Evolutionary conservation across 2,329 filamentous ascomycete species (phyloP).

Genomic region (Volutella citrinella): DNA sequence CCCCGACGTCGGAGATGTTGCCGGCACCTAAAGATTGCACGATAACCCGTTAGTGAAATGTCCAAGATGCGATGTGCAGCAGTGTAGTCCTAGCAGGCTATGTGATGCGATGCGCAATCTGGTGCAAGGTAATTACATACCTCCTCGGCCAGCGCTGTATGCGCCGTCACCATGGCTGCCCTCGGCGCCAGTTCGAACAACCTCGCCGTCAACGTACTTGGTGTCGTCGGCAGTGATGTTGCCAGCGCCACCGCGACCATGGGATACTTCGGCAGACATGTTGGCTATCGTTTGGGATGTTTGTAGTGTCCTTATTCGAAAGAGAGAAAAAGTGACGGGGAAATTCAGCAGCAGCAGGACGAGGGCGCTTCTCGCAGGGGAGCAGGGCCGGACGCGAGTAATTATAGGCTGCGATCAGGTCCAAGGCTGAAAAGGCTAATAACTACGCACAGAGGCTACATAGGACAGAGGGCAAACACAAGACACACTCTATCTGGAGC

Average conservation of each 20-base stretch:
- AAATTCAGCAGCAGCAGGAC: conserved; percentile 13
- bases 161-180: conserved; percentile 58
- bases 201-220: conserved; percentile 59
- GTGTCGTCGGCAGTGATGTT: conserved; percentile 59
- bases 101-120: background rate
- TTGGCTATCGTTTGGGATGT: conserved; percentile 9
- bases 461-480: too few species aligned
- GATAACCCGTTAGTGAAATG: too few species aligned
- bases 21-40: conserved; percentile 44
- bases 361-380: too few species aligned
- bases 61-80: too few species aligned
- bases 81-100: background rate
- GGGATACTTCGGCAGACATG: conserved; percentile 50
- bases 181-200: conserved; percentile 52
- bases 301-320: background rate
- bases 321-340: conserved; percentile 4
- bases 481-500: too few species aligned
- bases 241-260: conserved; percentile 60
- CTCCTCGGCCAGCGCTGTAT: conserved; percentile 58
- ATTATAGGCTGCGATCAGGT: conserved; percentile 16
- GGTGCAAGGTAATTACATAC: conserved; percentile 32
- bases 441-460: too few species aligned
- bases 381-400: conserved; percentile 7
- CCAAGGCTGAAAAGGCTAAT: too few species aligned
- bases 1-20: conserved; percentile 53